Conservation (phyloP, 139 green algal genomes). For the Micractinium sp. region DNA sequence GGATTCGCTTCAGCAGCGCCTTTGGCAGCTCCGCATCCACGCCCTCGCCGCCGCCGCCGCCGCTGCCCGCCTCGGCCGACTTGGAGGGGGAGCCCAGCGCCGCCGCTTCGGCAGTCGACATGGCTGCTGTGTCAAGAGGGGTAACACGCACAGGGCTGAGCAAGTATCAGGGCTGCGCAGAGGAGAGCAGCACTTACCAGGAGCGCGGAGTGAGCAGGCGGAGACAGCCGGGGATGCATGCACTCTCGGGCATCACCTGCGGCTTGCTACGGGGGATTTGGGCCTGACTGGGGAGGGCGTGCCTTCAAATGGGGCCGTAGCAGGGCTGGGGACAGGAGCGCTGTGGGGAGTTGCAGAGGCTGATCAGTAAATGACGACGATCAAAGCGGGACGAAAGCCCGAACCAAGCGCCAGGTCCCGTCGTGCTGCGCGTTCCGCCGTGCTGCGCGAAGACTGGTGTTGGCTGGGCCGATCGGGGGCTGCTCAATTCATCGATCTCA, state of each 20-base stretch:
- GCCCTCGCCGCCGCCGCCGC: not conserved
- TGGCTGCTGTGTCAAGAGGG: not conserved
- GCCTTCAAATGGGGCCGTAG: no score
- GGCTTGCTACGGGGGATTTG: no score
- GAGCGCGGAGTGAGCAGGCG: not conserved
- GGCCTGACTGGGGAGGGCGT: no score
- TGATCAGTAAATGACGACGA: no score
- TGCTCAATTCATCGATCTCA: not conserved
- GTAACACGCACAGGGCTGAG: not conserved
- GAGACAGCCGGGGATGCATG: not conserved
- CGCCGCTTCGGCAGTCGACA: not conserved
- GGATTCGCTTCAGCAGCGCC: slow-evolving; percentile 78
- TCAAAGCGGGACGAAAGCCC: no score
- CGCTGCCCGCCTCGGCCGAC: not conserved
- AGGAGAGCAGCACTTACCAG: not conserved
- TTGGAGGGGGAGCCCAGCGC: slow-evolving; percentile 15
- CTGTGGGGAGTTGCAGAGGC: not conserved
- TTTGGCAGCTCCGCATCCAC: slow-evolving; percentile 74
- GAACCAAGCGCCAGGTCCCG: no score
- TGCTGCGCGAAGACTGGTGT: not conserved
- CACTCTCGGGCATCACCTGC: no score
- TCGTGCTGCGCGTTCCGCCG: no score
- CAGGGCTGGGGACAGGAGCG: no score
- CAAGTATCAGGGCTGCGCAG: not conserved
- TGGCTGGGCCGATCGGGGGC: not conserved